Evolutionary conservation across 768 basidiomycete species (phyloP), one percentile per base, ranked within the genome.

Genomic region (Macrolepiota fuliginosa): DNA sequence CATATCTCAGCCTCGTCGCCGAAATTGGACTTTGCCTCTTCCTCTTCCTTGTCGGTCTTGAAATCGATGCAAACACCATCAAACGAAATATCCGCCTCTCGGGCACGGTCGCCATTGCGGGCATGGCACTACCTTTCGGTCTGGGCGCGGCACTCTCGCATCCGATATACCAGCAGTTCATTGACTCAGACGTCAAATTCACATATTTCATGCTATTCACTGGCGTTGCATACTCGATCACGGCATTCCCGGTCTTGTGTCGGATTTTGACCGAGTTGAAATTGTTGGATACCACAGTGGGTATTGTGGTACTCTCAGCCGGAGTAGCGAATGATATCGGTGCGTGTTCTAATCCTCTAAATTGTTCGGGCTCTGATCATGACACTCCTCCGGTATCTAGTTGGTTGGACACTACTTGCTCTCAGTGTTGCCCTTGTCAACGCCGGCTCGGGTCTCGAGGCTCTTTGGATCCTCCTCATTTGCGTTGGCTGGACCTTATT

Each of bases 191-290:
- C 50, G 81, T 89, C 52, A 80, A 86, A 56, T 96, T 95, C 72
- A 89, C 92, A 0, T 81, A 96, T 71, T 98, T 98, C 73, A 87
- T 97, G 84, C 85, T 99, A 39, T 98, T 98, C 74, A 87, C 91
- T 10, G 94, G 93, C 12, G 93, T 96, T 22, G 94, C 94, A 0
- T 94, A 88, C 76, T 89, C 90, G 3, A 94, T 94, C 68, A 93
- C 91, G 0, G 92, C 91, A 0, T 92, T 94, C 64, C 92, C 93
- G 0, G 89, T 94, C 1, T 78, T 94, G 7, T 93, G 91, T 72
- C 82, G 95, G 64, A 91, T 97, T 73, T 78, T 98, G 47, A 91
- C 90, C 1, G 95, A 97, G 70, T 84, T 96, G 58, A 94, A 95
- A 73, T 78, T 99, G 1, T 81, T 98, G 63, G 91, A 95, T 62